Base-by-base conservation (phyloP, 1,284 basidiomycete genomes). In the Mycena sp. region DNA sequence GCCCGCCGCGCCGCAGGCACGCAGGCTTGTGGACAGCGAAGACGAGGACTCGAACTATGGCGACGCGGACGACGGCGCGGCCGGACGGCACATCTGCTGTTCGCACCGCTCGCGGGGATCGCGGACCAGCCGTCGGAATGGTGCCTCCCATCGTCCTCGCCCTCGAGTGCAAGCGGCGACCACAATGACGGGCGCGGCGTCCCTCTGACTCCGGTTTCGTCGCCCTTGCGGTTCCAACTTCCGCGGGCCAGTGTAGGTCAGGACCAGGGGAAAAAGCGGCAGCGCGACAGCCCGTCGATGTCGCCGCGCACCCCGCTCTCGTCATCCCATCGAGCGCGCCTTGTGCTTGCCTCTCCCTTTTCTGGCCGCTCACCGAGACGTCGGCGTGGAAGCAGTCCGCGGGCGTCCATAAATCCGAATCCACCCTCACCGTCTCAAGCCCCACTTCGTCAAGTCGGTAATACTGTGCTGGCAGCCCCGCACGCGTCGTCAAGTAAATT, bases 1-100 rank as follows among this genome's bases (percentile, higher is more conserved):
- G n/a, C 48, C 64, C 45, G 44, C 50, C 41, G 35, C 32, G 26
- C 51, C 56, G 25, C 45, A 41, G 52, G 38, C 32, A 35, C 7
- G 32, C 32, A 35, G 60, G 21, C 35, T 62, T 32, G n/a, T 56
- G 50, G 69, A 58, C 65, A 69, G 77, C 25, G 81, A 81, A 29
- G 79, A 82, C 29, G 78, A 81, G 19, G 80, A 83, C 38, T 80
- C 81, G 1, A 77, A 85, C 37, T 66, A 69, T 40, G 74, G 75
- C 2, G 80, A 77, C 37, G 78, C 75, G 35, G 81, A 83, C 23
- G 82, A 86, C 35, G 81, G 21, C 77, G 80, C 26, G 83, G 78
- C 17, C 75, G 77, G 53, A 86, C 81, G 6, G 86, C 87, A 1
- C 81, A 84, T 70, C 59, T 69, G n/a, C 67, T 87, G 19, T 88